Conservation (phyloP, 768 basidiomycete genomes). For the Porphyrellus cyaneotinctus region DNA sequence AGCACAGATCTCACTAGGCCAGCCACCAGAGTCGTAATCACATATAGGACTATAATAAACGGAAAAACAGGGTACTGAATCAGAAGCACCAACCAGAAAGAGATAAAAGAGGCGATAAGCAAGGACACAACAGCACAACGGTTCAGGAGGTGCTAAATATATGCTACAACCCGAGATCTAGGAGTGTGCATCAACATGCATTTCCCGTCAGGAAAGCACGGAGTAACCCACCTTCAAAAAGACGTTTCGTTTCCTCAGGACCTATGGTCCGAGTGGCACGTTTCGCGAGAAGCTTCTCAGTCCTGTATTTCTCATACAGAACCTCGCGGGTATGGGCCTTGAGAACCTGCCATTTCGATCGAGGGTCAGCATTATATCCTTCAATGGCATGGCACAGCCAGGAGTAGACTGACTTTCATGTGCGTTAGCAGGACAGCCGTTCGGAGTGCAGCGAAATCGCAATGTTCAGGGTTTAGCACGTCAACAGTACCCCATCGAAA, state of each 20-base stretch:
- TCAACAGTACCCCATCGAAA: conserved; percentile 90
- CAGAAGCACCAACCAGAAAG: conserved; percentile 5
- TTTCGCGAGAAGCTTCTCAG: conserved; percentile 83
- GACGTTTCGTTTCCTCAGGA: conserved; percentile 65
- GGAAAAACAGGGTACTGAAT: conserved; percentile 1
- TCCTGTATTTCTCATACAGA: conserved; percentile 89
- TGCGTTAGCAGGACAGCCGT: conserved; percentile 83
- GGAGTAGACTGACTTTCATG: conserved; percentile 58
- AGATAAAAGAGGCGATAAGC: conserved; percentile 18
- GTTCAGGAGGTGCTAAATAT: conserved; percentile 21
- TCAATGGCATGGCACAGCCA: conserved; percentile 12
- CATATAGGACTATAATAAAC: conserved; percentile 10
- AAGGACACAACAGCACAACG: conserved; percentile 18
- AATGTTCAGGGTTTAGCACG: conserved; percentile 80
- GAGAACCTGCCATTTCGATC: conserved; percentile 50
- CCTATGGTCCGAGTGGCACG: conserved; percentile 78
- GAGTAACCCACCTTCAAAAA: conserved; percentile 60
- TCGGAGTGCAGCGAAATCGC: conserved; percentile 82
- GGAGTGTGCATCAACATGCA: conserved; percentile 21
- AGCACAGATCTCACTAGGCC: conserved; percentile 14
- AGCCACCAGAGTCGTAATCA: conserved; percentile 18
- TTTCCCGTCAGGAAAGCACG: conserved; percentile 17
- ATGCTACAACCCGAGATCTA: conserved; percentile 47
- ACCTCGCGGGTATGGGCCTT: conserved; percentile 84
- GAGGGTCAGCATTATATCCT: conserved; percentile 5